Conservation (phyloP, 805 yeast genomes). For the Yamadazyma insecticola region DNA sequence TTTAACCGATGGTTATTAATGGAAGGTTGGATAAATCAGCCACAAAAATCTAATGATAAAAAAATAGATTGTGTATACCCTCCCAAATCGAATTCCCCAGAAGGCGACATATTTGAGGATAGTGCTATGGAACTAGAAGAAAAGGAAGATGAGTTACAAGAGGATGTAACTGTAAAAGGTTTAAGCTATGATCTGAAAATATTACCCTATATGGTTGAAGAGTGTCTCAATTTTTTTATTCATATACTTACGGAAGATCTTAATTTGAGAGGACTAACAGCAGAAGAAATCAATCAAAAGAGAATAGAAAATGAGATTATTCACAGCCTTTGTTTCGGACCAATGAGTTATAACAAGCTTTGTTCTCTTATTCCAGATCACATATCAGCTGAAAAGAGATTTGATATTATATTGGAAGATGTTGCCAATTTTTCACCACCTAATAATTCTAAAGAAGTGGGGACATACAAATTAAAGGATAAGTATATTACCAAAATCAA, state of each 20-base stretch:
- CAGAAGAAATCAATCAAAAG: slow-evolving; percentile 44
- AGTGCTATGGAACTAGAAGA: not conserved
- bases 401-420: slow-evolving; percentile 47
- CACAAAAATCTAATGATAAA: too few relatives aligned
- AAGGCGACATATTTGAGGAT: too few relatives aligned
- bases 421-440: slow-evolving; percentile 32
- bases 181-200: slow-evolving; percentile 42
- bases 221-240: slow-evolving; percentile 65
- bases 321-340: slow-evolving; percentile 76
- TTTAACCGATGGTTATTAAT: slow-evolving; percentile 67
- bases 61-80: too few relatives aligned
- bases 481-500: slow-evolving; percentile 29
- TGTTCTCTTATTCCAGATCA: slow-evolving; percentile 71
- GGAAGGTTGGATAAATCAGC: slow-evolving; percentile 23
- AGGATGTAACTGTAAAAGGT: not conserved
- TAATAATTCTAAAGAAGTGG: slow-evolving; percentile 29
- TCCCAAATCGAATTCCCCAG: too few relatives aligned
- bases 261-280: slow-evolving; percentile 46
- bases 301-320: slow-evolving; percentile 68
- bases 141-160: not conserved
- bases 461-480: slow-evolving; percentile 34
- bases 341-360: slow-evolving; percentile 66
- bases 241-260: slow-evolving; percentile 64
- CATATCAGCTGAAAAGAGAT: slow-evolving; percentile 63
- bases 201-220: slow-evolving; percentile 69